Base-by-base conservation (phyloP, 495 filamentous ascomycete species). In the Penicillium nucicola region DNA sequence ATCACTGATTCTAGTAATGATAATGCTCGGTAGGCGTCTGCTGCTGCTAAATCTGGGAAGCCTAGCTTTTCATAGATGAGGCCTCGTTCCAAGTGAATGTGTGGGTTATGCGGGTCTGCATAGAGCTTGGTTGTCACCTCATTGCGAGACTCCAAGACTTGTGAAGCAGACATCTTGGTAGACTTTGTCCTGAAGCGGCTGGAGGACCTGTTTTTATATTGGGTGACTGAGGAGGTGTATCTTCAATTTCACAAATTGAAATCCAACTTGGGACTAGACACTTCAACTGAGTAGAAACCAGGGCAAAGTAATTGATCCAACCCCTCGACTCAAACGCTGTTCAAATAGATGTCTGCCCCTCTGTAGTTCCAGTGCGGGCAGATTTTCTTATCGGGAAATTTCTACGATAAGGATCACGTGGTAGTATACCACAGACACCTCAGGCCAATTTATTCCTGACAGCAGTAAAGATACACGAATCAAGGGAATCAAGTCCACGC, bases 21-120 rank as follows among this genome's bases (percentile, higher is more conserved):
- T 2, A 98, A 78, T 2, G 91, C 89, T 35, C 88, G 84, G 65
- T 98, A 97, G 2, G 90, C 88, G 68, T 96, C 93, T 34, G 89
- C 90, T 20, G 87, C 86, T 3, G 89, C 89, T 13, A 98, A 78
- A 66, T 98, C 93, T 2, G 89, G 89, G 67, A 93, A 97, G 30
- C 83, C 88, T 25, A 97, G 79, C 46, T 84, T 66, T 33, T 84
- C 75, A 66, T 96, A 84, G 23, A 84, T 72, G 23, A 78, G 67
- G 22, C 89, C 87, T 20, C 92, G 81, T 50, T 84, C 73, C 35
- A 95, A 73, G 60, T 92, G 90, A 14, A 84, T 74, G 44, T 86
- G 76, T n/a, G 90, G 74, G 58, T 90, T 87, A 67, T 96, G 93
- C 3, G 91, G 89, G 25, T 78, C 72, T 34, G 60, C 51, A 37